Conservation (phyloP, 805 yeast genomes). For the Saccharomycopsis oosterbeekiorum region DNA sequence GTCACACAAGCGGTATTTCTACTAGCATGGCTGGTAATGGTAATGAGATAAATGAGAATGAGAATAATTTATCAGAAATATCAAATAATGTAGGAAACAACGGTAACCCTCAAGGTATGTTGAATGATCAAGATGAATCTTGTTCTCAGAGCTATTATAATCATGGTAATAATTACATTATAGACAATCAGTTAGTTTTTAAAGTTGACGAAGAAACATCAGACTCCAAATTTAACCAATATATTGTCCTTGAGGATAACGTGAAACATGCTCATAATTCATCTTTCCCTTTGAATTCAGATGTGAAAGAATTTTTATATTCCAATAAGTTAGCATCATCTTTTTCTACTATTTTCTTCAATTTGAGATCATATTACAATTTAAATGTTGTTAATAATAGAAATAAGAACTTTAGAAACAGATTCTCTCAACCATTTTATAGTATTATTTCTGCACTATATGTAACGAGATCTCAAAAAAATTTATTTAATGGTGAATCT, state of each 20-base stretch:
- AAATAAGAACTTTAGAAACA: background rate
- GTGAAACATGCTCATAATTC: background rate
- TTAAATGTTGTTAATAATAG: background rate
- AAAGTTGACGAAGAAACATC: conserved; percentile 4
- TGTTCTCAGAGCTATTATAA: background rate
- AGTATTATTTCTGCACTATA: conserved; percentile 40
- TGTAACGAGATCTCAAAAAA: conserved; percentile 38
- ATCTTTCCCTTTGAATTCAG: conserved; percentile 6
- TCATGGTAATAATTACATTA: background rate
- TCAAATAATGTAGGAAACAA: background rate
- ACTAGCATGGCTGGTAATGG: background rate
- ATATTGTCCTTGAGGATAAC: background rate
- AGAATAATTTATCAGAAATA: background rate
- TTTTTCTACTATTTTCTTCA: conserved; percentile 29
- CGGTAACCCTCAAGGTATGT: background rate
- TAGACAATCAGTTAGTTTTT: conserved; percentile 3
- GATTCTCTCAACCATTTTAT: conserved; percentile 40
- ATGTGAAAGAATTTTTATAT: conserved; percentile 5
- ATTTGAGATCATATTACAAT: conserved; percentile 29
- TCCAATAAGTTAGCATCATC: conserved; percentile 24
- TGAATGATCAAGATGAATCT: background rate
- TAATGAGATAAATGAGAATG: background rate
- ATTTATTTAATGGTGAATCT: conserved; percentile 34
- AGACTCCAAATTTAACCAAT: conserved; percentile 6
- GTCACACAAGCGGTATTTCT: background rate